Conservation (phyloP, 2,329 filamentous ascomycete genomes). For the Pseudocercospora eumusae region DNA sequence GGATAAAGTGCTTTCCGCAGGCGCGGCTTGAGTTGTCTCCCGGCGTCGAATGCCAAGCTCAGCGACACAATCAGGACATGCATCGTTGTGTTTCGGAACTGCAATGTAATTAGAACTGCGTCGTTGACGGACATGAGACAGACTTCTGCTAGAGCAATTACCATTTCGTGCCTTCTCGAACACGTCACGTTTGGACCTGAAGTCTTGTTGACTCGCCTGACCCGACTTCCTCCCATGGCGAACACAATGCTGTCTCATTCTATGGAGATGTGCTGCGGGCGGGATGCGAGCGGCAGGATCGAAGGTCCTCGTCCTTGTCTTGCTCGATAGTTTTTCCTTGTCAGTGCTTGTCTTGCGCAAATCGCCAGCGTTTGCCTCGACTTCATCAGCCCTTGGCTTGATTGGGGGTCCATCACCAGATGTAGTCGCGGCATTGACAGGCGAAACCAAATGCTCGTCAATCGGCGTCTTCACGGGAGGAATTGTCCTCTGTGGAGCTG, state of each 20-base stretch:
- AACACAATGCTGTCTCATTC: conserved; percentile 34
- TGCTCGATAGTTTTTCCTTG: not conserved
- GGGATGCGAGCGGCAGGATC: conserved; percentile 3
- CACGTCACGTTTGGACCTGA: conserved; percentile 30
- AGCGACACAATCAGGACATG: conserved; percentile 39
- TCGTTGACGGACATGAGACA: conserved; percentile 11
- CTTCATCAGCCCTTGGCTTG: not conserved
- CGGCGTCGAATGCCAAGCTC: conserved; percentile 34
- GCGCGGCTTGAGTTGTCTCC: conserved; percentile 21
- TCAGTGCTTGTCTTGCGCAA: not conserved
- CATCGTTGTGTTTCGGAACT: conserved; percentile 25
- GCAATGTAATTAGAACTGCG: not conserved
- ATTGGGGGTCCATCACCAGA: not conserved
- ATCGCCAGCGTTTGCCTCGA: not conserved
- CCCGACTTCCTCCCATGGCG: conserved; percentile 37
- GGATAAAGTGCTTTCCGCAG: not conserved
- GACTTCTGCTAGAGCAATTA: conserved; percentile 28
- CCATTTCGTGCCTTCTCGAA: conserved; percentile 34
- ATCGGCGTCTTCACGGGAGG: conserved; percentile 19
- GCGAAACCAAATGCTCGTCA: not conserved
- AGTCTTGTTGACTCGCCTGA: conserved; percentile 3
- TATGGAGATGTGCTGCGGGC: conserved; percentile 29
- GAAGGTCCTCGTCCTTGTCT: conserved; percentile 4
- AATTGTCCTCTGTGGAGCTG: conserved; percentile 27
- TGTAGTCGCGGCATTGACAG: not conserved